Base-by-base conservation (phyloP, 257 asterid species). In the Solanum chiquidenum region DNA sequence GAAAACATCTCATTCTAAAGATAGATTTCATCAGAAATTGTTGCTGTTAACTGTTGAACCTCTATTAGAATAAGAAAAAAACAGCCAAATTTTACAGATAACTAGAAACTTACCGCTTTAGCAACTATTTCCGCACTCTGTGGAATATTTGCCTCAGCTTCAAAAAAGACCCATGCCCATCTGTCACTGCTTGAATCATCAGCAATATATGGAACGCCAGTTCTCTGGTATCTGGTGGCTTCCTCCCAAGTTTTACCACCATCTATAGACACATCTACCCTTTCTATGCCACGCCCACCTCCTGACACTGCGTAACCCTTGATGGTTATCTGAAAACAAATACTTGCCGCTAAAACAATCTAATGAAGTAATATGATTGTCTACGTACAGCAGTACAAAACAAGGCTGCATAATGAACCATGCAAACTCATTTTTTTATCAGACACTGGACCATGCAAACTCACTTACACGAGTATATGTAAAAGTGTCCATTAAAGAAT, bases 101-200 rank as follows among this genome's bases (percentile, higher is more conserved):
- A 88, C 44, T 69, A 60, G 76, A 23, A 76, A 90, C 96, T 64
- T 91, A 97, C 99, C 87, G 99, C 99, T 95, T 97, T 97, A 88
- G 97, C 99, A 58, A 96, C 95, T 86, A 97, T 91, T 88, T 95
- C 95, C 46, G 98, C 92, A 92, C 71, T 88, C 74, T 91, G 92
- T 37, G 93, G 84, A 77, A 97, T 89, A 87, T 93, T 90, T 85
- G 93, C 98, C 93, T 95, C 96, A 1, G 95, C 99, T 91, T 96
- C 94, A 76, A 97, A 97, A 86, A 97, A 90, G 34, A 95, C 98
- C 99, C 99, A 97, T 20, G 99, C 99, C 99, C 99, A 97, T 92
- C 92, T 96, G 91, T 97, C 99, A 79, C 95, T 89, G 88, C 82
- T 92, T 86, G 91, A 92, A 49, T 87, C 88, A 83, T 91, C 99